Evolutionary conservation across 2,329 filamentous ascomycete genomes (phyloP), one percentile per base, ranked within the genome.

Genomic region (Amauroascus verrucosus): DNA sequence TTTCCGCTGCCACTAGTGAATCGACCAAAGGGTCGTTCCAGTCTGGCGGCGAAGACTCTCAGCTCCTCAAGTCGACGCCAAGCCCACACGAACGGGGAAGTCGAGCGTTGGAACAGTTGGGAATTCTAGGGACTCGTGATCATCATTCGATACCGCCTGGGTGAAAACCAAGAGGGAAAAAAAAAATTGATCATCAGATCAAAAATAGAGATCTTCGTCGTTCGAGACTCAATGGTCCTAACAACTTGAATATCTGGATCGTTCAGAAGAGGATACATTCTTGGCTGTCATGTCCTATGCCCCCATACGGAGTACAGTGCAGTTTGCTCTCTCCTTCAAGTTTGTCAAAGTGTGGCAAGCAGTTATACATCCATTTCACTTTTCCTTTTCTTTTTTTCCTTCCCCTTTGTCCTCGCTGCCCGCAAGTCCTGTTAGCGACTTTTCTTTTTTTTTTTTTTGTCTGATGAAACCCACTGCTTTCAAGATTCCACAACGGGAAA

Each of bases 181-280:
- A 22, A 48, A 28, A 35, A 11, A n/a, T 26, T 18, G 40, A 44
- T 44, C 43, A 18, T 16, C 26, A 24, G 14, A 22, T 13, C 37
- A 43, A 13, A 8, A n/a, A 45, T 45, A 9, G 13, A 9, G 47
- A 49, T 49, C 47, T 49, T 49, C 47, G 32, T 20, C 11, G 33
- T 30, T 49, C 33, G 35, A 49, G 16, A 38, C 9, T 40, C 22
- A 26, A 4, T 11, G 41, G 14, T 9, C 24, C 14, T 14, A n/a
- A 20, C 41, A n/a, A n/a, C n/a, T n/a, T n/a, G n/a, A n/a, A n/a
- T n/a, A n/a, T n/a, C n/a, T n/a, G n/a, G n/a, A n/a, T n/a, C n/a
- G n/a, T n/a, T n/a, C n/a, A n/a, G n/a, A n/a, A n/a, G n/a, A n/a
- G n/a, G n/a, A n/a, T n/a, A n/a, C n/a, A n/a, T n/a, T n/a, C n/a